These are phyloP conservation scores for Leucosporidium yakuticum DNA, from an alignment of 768 basidiomycete genomes.

Conservation along the genomic window DNA sequence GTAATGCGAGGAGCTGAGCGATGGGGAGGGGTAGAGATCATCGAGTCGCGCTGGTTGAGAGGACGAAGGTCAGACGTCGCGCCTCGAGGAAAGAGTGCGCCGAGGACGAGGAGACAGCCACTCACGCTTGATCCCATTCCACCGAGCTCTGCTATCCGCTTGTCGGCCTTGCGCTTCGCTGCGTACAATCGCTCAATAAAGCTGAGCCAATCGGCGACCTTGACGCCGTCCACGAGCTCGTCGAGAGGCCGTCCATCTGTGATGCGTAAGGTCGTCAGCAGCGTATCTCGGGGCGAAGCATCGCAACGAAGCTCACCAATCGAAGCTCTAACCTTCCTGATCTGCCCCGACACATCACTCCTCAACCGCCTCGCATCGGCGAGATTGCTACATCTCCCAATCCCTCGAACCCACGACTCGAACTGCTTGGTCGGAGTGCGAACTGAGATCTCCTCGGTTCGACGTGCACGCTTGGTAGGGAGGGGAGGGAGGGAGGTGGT, in stretches of 20 bases:
- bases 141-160: constrained; percentile 72
- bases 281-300: not conserved
- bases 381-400: constrained; percentile 70
- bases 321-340: constrained; percentile 66
- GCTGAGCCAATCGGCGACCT: constrained; percentile 39
- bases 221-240: constrained; percentile 56
- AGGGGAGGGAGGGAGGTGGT: not conserved
- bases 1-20: constrained; percentile 44
- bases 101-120: too few relatives aligned
- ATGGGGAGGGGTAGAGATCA: not conserved
- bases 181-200: constrained; percentile 82
- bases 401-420: constrained; percentile 82
- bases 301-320: constrained; percentile 52
- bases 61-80: not conserved
- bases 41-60: not conserved
- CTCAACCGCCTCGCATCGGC: constrained; percentile 83
- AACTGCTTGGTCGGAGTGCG: constrained; percentile 76
- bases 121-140: constrained; percentile 47
- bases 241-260: constrained; percentile 52
- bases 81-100: too few relatives aligned
- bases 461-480: not conserved
- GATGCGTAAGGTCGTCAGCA: not conserved
- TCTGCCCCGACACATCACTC: constrained; percentile 82
- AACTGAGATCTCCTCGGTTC: constrained; percentile 66
- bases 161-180: constrained; percentile 80